Base-by-base conservation (phyloP, 495 filamentous ascomycete species). In the Podospora bellae-mahoneyi region DNA sequence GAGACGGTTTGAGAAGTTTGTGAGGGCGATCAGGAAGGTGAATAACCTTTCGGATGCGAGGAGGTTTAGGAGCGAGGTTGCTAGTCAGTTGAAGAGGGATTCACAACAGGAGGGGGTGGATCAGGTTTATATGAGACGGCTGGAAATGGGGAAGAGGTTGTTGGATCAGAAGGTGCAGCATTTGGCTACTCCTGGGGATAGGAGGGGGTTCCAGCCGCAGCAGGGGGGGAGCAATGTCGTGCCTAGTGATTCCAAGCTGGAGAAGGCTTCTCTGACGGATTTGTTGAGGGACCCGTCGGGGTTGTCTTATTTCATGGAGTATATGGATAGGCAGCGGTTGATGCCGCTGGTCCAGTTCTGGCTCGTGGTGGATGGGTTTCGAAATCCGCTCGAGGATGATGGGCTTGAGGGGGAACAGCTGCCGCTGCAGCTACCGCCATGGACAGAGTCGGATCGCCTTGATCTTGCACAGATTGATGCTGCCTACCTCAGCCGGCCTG, bases 271-370 rank as follows among this genome's bases (percentile, higher is more conserved):
- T 0, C 82, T 98, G 4, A 86, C 86, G 34, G 92, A 98, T 28
- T 80, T 98, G 23, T 84, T 99, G 66, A 90, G 93, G 69, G 91
- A 95, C 77, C 87, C 94, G 9, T 89, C 94, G 1, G 94, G 93
- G 5, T 82, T 98, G 18, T 97, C 94, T 13, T 99, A 97, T 75
- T 97, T 98, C 76, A 99, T 98, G 96, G 96, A 99, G 74, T 97
- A 93, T 76, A 97, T 98, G 96, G 96, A 99, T 77, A 90, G 94
- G 30, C 89, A 92, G 74, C 82, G 86, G 32, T 84, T 96, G 5
- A 93, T 97, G 88, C 85, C 89, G 16, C 79, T 97, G 54, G 95
- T 99, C 1, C 96, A 99, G 75, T 99, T 97, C 78, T 99, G 94
- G 94, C 90, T 99, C 58, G 94, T 98, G 26, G 96, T 98, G 18